These are phyloP conservation scores for Trichosporon asahii DNA, from an alignment of 1,284 basidiomycete genomes.

Conservation along the genomic window DNA sequence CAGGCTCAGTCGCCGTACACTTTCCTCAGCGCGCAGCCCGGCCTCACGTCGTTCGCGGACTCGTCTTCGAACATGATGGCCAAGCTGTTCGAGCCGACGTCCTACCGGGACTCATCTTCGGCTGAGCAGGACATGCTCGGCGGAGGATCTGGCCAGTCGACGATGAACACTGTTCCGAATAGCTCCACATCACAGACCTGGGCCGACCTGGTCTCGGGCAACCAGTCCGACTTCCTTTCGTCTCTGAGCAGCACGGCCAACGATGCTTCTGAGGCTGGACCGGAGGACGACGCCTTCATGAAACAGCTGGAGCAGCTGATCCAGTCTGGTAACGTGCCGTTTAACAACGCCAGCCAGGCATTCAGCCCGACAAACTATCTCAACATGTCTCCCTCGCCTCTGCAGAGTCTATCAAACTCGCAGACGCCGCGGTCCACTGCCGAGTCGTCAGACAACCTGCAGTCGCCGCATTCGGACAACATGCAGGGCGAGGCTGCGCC, in stretches of 20 bases:
- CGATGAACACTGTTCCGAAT: background rate
- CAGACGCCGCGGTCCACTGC: conserved; percentile 28
- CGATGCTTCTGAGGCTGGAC: conserved; percentile 18
- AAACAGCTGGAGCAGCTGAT: conserved; percentile 38
- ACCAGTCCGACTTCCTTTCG: conserved; percentile 43
- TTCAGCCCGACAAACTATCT: conserved; percentile 49
- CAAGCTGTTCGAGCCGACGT: conserved; percentile 25
- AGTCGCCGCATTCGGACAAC: conserved; percentile 26
- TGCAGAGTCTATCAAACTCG: conserved; percentile 31
- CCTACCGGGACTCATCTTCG: conserved; percentile 24
- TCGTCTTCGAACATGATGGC: conserved; percentile 25
- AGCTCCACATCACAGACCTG: conserved; percentile 19
- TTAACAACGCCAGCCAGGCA: conserved; percentile 8
- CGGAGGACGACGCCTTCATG: conserved; percentile 39
- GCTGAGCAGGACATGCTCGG: background rate
- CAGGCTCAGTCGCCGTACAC: conserved; percentile 26
- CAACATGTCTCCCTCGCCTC: conserved; percentile 48
- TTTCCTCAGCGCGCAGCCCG: conserved; percentile 34
- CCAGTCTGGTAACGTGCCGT: conserved; percentile 19
- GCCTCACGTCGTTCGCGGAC: conserved; percentile 37
- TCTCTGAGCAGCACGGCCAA: conserved; percentile 26
- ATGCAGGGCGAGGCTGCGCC: background rate
- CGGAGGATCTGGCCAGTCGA: background rate
- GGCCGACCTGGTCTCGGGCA: conserved; percentile 35
- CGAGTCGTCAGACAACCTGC: conserved; percentile 21